A percentile compares a stretch with the other conserved stretches of the same genome.
Conservation (phyloP, 495 filamentous ascomycete species). For the Tricharina praecox region DNA sequence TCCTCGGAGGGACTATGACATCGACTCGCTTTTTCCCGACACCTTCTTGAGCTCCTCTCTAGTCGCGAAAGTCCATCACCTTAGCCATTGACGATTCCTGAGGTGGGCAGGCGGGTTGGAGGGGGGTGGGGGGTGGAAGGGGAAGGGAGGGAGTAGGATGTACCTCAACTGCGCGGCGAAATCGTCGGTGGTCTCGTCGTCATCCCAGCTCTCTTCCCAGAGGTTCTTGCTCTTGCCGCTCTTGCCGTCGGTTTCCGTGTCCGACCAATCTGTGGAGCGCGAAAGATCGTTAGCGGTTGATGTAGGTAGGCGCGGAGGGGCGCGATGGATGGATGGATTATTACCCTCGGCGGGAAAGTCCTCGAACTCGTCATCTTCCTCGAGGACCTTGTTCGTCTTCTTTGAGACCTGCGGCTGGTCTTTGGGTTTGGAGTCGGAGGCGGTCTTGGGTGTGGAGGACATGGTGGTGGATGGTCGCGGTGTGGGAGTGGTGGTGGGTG, state of each 20-base stretch:
- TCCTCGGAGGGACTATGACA: slow-evolving; percentile 11
- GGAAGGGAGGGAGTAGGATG: no score
- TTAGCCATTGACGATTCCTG: neutral
- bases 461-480: slow-evolving; percentile 25
- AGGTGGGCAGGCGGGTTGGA: neutral
- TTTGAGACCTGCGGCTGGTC: slow-evolving; percentile 29
- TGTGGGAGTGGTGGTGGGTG: no score
- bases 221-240: slow-evolving; percentile 49
- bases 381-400: slow-evolving; percentile 31
- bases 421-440: slow-evolving; percentile 22
- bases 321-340: no score
- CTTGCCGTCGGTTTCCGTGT: slow-evolving; percentile 23
- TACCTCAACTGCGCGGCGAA: slow-evolving; percentile 92
- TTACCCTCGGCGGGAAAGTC: slow-evolving; percentile 94
- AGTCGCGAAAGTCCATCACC: slow-evolving; percentile 9
- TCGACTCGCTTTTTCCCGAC: slow-evolving; percentile 8
- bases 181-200: slow-evolving; percentile 92
- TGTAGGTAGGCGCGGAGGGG: neutral
- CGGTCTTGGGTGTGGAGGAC: slow-evolving; percentile 27
- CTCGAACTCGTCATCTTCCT: slow-evolving; percentile 98
- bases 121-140: neutral
- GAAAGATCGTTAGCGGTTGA: neutral
- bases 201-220: slow-evolving; percentile 99
- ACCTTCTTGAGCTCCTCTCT: slow-evolving; percentile 94
- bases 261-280: slow-evolving; percentile 18